phyloP scores from a whole-genome alignment of 2,329 filamentous ascomycete genomes.

The Fusarium mundagurra region DNA sequence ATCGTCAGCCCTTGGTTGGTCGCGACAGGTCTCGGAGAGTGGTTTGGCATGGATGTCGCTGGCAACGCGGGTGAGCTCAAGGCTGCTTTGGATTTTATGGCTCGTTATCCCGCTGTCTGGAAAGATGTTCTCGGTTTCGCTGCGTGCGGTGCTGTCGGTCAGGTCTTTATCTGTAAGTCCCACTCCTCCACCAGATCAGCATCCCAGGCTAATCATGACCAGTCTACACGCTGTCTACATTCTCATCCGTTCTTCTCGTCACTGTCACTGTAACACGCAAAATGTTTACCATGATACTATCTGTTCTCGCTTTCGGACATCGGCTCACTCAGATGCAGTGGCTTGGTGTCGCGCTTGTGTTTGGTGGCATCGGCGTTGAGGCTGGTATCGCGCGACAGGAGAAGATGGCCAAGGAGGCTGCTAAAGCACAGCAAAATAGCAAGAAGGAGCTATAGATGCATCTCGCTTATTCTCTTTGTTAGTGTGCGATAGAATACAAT shows the following conservation, averaged over 20 bases:
- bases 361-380: constrained; percentile 94
- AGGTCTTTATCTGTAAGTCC: constrained; percentile 88
- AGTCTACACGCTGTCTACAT: constrained; percentile 92
- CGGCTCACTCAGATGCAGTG: constrained; percentile 88
- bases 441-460: constrained; percentile 47
- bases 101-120: constrained; percentile 81
- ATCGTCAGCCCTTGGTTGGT: constrained; percentile 83
- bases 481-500: neutral
- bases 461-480: neutral
- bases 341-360: constrained; percentile 91
- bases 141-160: constrained; percentile 88
- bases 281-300: constrained; percentile 99
- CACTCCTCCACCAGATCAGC: neutral
- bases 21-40: constrained; percentile 69
- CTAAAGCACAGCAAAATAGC: constrained; percentile 53
- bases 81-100: constrained; percentile 84
- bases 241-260: constrained; percentile 90
- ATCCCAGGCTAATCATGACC: constrained; percentile 26
- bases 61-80: constrained; percentile 78
- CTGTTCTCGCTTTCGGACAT: constrained; percentile 94
- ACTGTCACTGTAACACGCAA: constrained; percentile 98
- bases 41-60: constrained; percentile 72
- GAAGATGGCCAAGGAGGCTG: constrained; percentile 81
- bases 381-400: constrained; percentile 82
- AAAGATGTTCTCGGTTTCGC: constrained; percentile 91